Conservation (phyloP, 2,329 filamentous ascomycete species). For the Verticillium longisporum region DNA sequence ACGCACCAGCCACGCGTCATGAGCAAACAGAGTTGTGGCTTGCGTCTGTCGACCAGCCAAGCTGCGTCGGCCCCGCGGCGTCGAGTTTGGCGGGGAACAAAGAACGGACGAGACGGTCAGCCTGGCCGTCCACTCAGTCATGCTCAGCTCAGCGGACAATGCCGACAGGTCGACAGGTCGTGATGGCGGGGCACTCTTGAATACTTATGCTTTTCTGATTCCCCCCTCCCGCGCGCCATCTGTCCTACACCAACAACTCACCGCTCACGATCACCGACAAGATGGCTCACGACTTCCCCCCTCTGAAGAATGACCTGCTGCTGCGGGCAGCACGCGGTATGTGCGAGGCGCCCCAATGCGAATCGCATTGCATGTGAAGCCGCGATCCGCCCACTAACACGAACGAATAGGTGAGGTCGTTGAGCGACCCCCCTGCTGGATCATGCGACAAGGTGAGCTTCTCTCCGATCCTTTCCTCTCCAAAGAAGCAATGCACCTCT, state of each 20-base stretch:
- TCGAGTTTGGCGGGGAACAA: not conserved
- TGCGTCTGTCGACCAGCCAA: not conserved
- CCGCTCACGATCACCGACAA: slow-evolving; percentile 16
- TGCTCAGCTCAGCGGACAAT: too few relatives aligned
- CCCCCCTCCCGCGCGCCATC: not conserved
- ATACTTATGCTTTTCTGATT: not conserved
- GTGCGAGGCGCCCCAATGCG: slow-evolving; percentile 14
- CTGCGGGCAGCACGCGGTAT: slow-evolving; percentile 83
- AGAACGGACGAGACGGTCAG: not conserved
- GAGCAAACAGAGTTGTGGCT: not conserved
- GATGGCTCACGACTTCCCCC: slow-evolving; percentile 69
- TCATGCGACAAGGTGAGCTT: slow-evolving; percentile 89
- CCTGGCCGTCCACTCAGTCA: too few relatives aligned
- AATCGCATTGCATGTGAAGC: not conserved
- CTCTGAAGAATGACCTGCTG: slow-evolving; percentile 87
- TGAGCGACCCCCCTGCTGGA: slow-evolving; percentile 93
- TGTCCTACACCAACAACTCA: not conserved
- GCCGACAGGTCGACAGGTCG: not conserved
- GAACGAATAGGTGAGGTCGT: slow-evolving; percentile 67
- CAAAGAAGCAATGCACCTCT: not conserved
- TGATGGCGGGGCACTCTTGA: not conserved
- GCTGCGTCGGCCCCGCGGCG: not conserved
- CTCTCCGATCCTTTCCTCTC: not conserved
- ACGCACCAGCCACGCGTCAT: not conserved
- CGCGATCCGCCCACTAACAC: slow-evolving; percentile 10